Percentiles rank a stretch among this genome's conserved stretches.
These are phyloP conservation scores for Nectriaceae sp. DNA, from an alignment of 2,329 filamentous ascomycete species.

Conservation along the genomic window DNA sequence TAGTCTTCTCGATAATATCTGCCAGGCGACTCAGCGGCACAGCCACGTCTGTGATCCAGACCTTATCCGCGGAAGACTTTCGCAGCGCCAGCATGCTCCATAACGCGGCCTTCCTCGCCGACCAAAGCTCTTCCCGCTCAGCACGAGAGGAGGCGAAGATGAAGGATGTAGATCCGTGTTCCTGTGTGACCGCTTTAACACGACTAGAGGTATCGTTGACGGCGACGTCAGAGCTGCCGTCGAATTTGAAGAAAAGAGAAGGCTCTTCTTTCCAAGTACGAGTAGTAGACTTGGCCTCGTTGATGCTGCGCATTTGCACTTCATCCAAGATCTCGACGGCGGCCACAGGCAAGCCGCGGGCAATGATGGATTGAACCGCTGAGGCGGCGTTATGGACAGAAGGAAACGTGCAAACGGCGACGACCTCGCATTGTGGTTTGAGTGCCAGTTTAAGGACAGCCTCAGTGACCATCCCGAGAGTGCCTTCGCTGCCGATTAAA, in stretches of 20 bases:
- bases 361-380: slow-evolving; percentile 71
- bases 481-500: slow-evolving; percentile 83
- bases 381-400: slow-evolving; percentile 64
- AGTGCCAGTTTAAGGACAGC: slow-evolving; percentile 75
- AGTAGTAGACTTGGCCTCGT: slow-evolving; percentile 56
- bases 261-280: slow-evolving; percentile 64
- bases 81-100: slow-evolving; percentile 63
- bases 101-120: slow-evolving; percentile 64
- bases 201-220: slow-evolving; percentile 29
- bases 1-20: slow-evolving; percentile 62
- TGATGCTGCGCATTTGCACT: slow-evolving; percentile 67
- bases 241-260: slow-evolving; percentile 73
- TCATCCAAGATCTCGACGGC: slow-evolving; percentile 81
- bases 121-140: slow-evolving; percentile 54
- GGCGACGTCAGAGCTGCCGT: slow-evolving; percentile 52
- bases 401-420: slow-evolving; percentile 60
- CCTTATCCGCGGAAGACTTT: slow-evolving; percentile 48
- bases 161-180: slow-evolving; percentile 53
- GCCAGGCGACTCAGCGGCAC: slow-evolving; percentile 62
- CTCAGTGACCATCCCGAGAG: slow-evolving; percentile 77
- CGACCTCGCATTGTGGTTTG: slow-evolving; percentile 67
- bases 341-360: slow-evolving; percentile 72
- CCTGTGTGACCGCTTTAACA: slow-evolving; percentile 5
- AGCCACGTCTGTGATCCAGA: slow-evolving; percentile 71
- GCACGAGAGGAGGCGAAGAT: slow-evolving; percentile 55